A percentile compares a stretch with the other conserved stretches of the same genome.
phyloP scores from a whole-genome alignment of 208 protist species.

The Wallacemonas sp. region DNA sequence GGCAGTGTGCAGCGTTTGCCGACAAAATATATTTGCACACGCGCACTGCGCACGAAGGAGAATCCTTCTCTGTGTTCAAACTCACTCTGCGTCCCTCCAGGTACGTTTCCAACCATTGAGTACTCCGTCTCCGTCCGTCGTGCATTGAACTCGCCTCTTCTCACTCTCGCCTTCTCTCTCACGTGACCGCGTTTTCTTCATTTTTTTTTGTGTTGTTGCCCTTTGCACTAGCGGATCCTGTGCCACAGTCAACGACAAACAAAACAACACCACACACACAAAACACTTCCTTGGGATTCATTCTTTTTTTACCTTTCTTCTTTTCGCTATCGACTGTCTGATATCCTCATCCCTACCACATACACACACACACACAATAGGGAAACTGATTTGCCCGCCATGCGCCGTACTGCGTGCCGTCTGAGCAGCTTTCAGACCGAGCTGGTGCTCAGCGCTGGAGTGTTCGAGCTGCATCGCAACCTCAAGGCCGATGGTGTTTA shows the following conservation, averaged over 20 bases:
- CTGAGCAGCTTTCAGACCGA: background rate
- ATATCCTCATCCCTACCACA: background rate
- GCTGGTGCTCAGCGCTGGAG: conserved; percentile 19
- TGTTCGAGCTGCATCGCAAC: conserved; percentile 36
- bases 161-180: background rate
- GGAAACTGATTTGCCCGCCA: too few relatives aligned
- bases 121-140: background rate
- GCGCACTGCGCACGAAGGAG: too few relatives aligned
- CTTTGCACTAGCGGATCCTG: too few relatives aligned
- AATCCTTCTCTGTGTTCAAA: too few relatives aligned
- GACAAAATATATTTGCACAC: too few relatives aligned
- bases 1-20: too few relatives aligned
- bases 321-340: background rate
- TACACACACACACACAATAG: background rate
- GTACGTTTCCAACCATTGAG: too few relatives aligned
- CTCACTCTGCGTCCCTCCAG: too few relatives aligned
- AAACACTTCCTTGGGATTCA: background rate
- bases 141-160: background rate
- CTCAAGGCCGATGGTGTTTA: conserved; percentile 32
- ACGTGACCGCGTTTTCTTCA: too few relatives aligned
- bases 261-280: background rate
- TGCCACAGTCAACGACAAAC: too few relatives aligned
- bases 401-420: background rate
- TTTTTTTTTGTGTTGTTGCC: conserved; percentile 10
- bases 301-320: conserved; percentile 13